Base-by-base conservation (phyloP, 2,329 filamentous ascomycete species). In the Coniochaeta hoffmannii region DNA sequence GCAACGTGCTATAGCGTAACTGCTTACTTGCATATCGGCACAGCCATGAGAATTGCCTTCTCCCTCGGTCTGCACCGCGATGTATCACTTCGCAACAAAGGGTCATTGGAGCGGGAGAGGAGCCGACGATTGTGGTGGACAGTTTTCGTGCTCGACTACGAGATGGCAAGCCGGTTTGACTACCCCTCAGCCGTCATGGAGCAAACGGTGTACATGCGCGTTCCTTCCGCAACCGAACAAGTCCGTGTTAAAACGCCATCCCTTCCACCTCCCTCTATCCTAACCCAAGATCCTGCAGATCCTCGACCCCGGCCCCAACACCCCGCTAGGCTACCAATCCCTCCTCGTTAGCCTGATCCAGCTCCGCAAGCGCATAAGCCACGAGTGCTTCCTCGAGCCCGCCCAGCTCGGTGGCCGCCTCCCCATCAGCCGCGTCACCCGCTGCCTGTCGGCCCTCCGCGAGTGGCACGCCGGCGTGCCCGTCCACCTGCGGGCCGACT, bases 41-140 rank as follows among this genome's bases (percentile, higher is more conserved):
- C 53, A 2, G 53, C 53, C 2, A 41, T 54, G 8, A 24, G 53
- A 11, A 54, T 54, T 8, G 53, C 36, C 10, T 54, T 54, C 38
- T 54, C 53, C 14, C 53, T 54, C 24, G 53, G 53, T n/a, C 38
- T 54, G 53, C 53, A 54, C 53, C 24, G 53, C 9, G 53, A 54
- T 38, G 53, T 54, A 19, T 49, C 53, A 7, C 53, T 31, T 9
- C 12, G 30, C 4, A 32, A 17, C 53, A 49, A 49, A 14, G 36
- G 32, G 36, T 54, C 53, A 4, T 38, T 54, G 1, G 53, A 54
- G 38, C 53, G 53, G 11, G 53, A 54, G 24, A 34, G 53, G 38
- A n/a, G 36, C 38, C 53, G 53, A 17, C 53, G 53, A 11, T 41
- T 54, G 14, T 54, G 53, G 53, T 54, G 53, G 53, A 54, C 53